A percentile compares a stretch with the other conserved stretches of the same genome.
These are phyloP conservation scores for Arachnomyces sp. DNA, from an alignment of 2,329 filamentous ascomycete genomes.

Conservation along the genomic window DNA sequence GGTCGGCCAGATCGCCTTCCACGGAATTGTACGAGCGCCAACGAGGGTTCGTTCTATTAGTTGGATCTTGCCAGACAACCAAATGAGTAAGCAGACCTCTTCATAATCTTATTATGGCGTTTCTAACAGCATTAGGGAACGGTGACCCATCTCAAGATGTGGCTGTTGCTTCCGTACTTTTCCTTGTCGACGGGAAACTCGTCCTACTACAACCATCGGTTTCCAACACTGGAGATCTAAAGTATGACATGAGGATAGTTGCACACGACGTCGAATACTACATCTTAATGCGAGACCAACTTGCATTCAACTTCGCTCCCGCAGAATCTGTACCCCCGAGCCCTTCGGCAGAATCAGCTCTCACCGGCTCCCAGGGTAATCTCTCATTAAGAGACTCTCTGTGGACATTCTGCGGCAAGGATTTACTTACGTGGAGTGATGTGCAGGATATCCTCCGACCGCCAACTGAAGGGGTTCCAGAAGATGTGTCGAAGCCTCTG, in stretches of 20 bases:
- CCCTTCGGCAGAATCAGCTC: constrained; percentile 36
- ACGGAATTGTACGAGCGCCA: constrained; percentile 90
- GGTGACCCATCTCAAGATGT: constrained; percentile 96
- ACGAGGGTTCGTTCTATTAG: constrained; percentile 86
- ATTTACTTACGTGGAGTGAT: constrained; percentile 82
- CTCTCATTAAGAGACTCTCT: constrained; percentile 71
- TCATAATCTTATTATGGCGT: not conserved
- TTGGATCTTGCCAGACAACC: constrained; percentile 89
- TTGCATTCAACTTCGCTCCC: constrained; percentile 39
- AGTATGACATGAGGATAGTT: constrained; percentile 97
- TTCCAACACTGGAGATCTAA: constrained; percentile 72
- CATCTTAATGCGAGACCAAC: constrained; percentile 81
- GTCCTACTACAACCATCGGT: constrained; percentile 82
- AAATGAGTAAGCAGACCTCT: constrained; percentile 52
- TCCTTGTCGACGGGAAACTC: constrained; percentile 94
- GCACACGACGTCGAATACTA: constrained; percentile 96
- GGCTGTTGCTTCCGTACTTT: constrained; percentile 82
- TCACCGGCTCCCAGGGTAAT: constrained; percentile 37
- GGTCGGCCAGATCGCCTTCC: constrained; percentile 95
- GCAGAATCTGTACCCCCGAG: constrained; percentile 43
- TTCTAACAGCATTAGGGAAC: constrained; percentile 42
- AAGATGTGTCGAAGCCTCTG: constrained; percentile 66
- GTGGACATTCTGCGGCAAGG: constrained; percentile 86
- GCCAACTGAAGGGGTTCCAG: constrained; percentile 41
- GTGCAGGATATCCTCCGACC: constrained; percentile 73